phyloP scores from a whole-genome alignment of 2,329 filamentous ascomycete species.

The Grosmannia clavigera region DNA sequence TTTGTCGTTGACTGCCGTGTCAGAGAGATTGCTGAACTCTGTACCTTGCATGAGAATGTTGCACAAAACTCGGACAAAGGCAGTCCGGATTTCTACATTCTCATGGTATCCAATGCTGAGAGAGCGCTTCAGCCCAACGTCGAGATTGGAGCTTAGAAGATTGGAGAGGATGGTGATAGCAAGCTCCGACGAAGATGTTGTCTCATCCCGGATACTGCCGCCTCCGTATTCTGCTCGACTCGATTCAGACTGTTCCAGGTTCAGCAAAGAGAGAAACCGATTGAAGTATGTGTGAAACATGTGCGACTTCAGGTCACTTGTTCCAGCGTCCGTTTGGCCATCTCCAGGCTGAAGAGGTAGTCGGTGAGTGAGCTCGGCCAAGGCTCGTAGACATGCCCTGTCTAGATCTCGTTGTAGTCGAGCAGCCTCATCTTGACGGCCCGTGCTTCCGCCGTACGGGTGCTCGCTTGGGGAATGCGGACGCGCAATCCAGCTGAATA shows the following conservation, averaged over 20 bases:
- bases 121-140: slow-evolving; percentile 58
- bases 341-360: slow-evolving; percentile 54
- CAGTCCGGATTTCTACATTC: slow-evolving; percentile 55
- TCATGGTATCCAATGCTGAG: slow-evolving; percentile 60
- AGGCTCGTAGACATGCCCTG: slow-evolving; percentile 49
- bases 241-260: slow-evolving; percentile 38
- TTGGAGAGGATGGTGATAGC: slow-evolving; percentile 58
- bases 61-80: slow-evolving; percentile 57
- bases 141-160: slow-evolving; percentile 57
- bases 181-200: slow-evolving; percentile 44
- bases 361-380: slow-evolving; percentile 55
- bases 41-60: slow-evolving; percentile 62
- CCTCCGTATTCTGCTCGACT: slow-evolving; percentile 28
- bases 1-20: slow-evolving; percentile 55
- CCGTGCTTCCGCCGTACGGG: slow-evolving; percentile 19
- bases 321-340: slow-evolving; percentile 51
- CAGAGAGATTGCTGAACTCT: slow-evolving; percentile 56
- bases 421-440: slow-evolving; percentile 42
- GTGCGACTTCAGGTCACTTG: slow-evolving; percentile 55
- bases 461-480: slow-evolving; percentile 40
- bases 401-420: slow-evolving; percentile 54
- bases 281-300: slow-evolving; percentile 65
- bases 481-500: slow-evolving; percentile 56
- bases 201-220: slow-evolving; percentile 36
- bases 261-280: slow-evolving; percentile 52